Conservation (phyloP, 2,329 filamentous ascomycete species). For the Paracorniculantispora psalliotae region DNA sequence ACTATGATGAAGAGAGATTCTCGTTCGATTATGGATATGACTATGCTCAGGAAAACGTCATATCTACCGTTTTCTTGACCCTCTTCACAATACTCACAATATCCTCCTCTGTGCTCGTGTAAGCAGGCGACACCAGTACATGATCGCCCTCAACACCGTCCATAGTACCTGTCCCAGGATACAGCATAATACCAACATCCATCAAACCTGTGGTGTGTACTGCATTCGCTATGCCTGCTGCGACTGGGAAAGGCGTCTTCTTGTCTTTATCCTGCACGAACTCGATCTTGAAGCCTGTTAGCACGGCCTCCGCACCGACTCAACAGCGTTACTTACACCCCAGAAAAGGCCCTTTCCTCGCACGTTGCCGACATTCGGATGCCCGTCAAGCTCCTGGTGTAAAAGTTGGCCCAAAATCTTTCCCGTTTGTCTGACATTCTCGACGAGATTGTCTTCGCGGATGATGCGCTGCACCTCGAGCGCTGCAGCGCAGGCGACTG, state of each 20-base stretch:
- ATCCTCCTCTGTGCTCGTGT: slow-evolving; percentile 29
- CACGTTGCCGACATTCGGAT: slow-evolving; percentile 26
- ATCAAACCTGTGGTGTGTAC: slow-evolving; percentile 35
- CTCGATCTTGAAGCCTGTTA: slow-evolving; percentile 20
- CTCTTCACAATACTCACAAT: slow-evolving; percentile 19
- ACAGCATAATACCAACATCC: slow-evolving; percentile 45
- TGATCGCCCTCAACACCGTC: slow-evolving; percentile 22
- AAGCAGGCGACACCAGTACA: slow-evolving; percentile 36
- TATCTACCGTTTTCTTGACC: slow-evolving; percentile 14
- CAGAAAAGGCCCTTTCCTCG: slow-evolving; percentile 28
- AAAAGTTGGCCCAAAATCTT: slow-evolving; percentile 17
- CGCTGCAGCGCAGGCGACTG: slow-evolving; percentile 23
- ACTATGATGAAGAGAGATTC: no score
- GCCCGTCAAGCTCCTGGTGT: slow-evolving; percentile 19
- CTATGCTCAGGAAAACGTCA: slow-evolving; percentile 9
- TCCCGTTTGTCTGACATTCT: slow-evolving; percentile 17
- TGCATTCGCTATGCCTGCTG: slow-evolving; percentile 20
- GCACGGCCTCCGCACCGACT: background rate
- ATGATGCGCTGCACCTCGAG: slow-evolving; percentile 41
- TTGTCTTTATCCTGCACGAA: slow-evolving; percentile 24
- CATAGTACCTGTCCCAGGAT: slow-evolving; percentile 22
- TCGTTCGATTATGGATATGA: no score
- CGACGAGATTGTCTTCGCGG: slow-evolving; percentile 20
- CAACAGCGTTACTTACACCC: slow-evolving; percentile 16
- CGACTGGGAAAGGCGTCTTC: slow-evolving; percentile 28